These are phyloP conservation scores for Nakazawaea siamensis DNA, from an alignment of 805 yeast species.

Conservation along the genomic window DNA sequence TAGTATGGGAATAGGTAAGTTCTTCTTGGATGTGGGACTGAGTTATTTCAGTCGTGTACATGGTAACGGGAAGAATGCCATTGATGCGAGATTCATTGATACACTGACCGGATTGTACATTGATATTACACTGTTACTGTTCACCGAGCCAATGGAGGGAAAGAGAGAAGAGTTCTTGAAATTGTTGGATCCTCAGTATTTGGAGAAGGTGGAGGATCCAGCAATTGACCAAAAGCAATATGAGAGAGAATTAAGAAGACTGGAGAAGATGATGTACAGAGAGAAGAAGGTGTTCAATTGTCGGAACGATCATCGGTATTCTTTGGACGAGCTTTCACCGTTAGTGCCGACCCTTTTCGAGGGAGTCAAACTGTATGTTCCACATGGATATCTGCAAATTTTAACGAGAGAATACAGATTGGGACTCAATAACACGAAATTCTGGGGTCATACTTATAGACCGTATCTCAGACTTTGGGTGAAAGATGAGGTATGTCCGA, in stretches of 20 bases:
- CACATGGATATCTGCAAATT: constrained; percentile 31
- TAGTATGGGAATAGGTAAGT: constrained; percentile 49
- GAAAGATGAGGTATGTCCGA: constrained; percentile 18
- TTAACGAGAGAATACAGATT: constrained; percentile 42
- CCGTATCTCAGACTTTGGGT: constrained; percentile 55
- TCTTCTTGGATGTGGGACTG: constrained; percentile 37
- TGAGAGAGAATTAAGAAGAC: constrained; percentile 10
- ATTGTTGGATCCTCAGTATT: constrained; percentile 15
- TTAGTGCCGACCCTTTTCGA: constrained; percentile 42
- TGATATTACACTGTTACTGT: constrained; percentile 56
- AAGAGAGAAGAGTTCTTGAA: constrained; percentile 7
- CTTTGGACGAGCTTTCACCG: constrained; percentile 39
- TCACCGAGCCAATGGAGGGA: constrained; percentile 20
- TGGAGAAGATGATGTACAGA: constrained; percentile 16
- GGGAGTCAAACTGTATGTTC: constrained; percentile 47
- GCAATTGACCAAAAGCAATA: constrained; percentile 13
- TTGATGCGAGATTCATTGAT: constrained; percentile 63
- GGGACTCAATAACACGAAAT: constrained; percentile 26
- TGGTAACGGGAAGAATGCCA: constrained; percentile 48
- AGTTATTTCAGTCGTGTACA: constrained; percentile 40
- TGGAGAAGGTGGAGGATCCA: constrained; percentile 7
- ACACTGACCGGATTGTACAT: constrained; percentile 55
- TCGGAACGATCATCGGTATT: constrained; percentile 45
- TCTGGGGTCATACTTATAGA: constrained; percentile 33
- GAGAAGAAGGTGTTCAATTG: constrained; percentile 32